Conservation (phyloP, 140 eudicot genomes). For the Eryngium alpinum region DNA sequence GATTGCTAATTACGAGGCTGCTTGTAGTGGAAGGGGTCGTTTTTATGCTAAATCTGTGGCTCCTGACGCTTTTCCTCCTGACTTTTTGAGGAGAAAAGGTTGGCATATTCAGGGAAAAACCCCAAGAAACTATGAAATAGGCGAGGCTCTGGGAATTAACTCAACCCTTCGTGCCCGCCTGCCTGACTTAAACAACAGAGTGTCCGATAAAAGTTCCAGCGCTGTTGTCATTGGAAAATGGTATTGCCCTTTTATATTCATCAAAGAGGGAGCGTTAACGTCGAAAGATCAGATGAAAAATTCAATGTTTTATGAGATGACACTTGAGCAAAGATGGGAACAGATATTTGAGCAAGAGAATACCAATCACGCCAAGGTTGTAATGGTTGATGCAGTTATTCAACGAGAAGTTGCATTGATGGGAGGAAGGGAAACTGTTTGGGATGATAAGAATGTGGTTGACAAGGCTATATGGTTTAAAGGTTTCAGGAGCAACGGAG, state of each 20-base stretch:
- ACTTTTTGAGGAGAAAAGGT: slow-evolving; percentile 44
- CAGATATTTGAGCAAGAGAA: slow-evolving; percentile 27
- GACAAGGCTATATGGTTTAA: slow-evolving; percentile 53
- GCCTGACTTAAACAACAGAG: slow-evolving; percentile 34
- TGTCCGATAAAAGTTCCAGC: slow-evolving; percentile 25
- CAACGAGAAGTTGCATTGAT: slow-evolving; percentile 35
- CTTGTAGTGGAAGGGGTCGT: slow-evolving; percentile 18
- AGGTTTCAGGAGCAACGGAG: slow-evolving; percentile 15
- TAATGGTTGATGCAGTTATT: slow-evolving; percentile 27
- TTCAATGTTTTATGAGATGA: slow-evolving; percentile 56
- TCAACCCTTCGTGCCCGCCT: slow-evolving; percentile 42
- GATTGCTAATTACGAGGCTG: slow-evolving; percentile 20
- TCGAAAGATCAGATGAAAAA: slow-evolving; percentile 34
- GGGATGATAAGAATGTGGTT: slow-evolving; percentile 38
- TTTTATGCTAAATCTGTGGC: slow-evolving; percentile 48
- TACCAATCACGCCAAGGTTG: slow-evolving; percentile 21
- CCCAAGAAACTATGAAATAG: slow-evolving; percentile 36
- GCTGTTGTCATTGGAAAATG: slow-evolving; percentile 49
- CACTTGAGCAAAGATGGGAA: slow-evolving; percentile 74
- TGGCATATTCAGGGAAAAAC: slow-evolving; percentile 45
- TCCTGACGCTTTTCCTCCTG: slow-evolving; percentile 52
- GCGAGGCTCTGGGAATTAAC: slow-evolving; percentile 53
- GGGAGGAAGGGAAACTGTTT: slow-evolving; percentile 42
- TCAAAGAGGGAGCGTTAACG: slow-evolving; percentile 42
- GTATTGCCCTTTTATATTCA: slow-evolving; percentile 70